phyloP scores from a whole-genome alignment of 2,329 filamentous ascomycete species.

The Phoma sp. region DNA sequence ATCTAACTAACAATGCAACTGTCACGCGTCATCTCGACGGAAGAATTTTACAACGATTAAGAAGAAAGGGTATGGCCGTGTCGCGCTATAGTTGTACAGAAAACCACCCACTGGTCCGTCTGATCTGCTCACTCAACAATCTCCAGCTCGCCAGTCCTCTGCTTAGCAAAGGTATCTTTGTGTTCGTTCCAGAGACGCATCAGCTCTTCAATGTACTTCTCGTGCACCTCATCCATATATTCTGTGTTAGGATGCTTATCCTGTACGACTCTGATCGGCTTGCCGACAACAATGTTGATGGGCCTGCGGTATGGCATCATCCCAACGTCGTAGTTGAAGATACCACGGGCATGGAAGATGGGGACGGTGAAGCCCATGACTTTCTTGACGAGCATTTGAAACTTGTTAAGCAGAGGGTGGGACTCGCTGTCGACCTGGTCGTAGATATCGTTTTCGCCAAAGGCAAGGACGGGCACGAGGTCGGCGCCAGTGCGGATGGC shows the following conservation, averaged over 20 bases:
- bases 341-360: constrained; percentile 84
- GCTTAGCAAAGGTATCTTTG: constrained; percentile 74
- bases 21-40: not conserved
- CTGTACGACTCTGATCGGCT: constrained; percentile 74
- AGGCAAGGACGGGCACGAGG: constrained; percentile 87
- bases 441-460: constrained; percentile 96
- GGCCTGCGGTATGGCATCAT: constrained; percentile 91
- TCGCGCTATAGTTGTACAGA: not conserved
- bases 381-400: constrained; percentile 84
- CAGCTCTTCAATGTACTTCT: constrained; percentile 76
- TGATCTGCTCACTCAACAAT: constrained; percentile 61
- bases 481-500: constrained; percentile 92
- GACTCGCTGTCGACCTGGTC: constrained; percentile 80
- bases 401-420: constrained; percentile 78
- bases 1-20: not conserved
- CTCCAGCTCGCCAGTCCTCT: constrained; percentile 69
- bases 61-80: constrained; percentile 1
- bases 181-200: constrained; percentile 75
- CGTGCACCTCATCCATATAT: constrained; percentile 82
- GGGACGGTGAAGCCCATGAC: constrained; percentile 91
- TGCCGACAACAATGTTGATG: constrained; percentile 87
- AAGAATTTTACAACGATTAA: not conserved
- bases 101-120: not conserved
- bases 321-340: constrained; percentile 98
- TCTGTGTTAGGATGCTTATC: constrained; percentile 69